Evolutionary conservation across 2,329 filamentous ascomycete species (phyloP).

Genomic region (Rhynchosporium secalis): DNA sequence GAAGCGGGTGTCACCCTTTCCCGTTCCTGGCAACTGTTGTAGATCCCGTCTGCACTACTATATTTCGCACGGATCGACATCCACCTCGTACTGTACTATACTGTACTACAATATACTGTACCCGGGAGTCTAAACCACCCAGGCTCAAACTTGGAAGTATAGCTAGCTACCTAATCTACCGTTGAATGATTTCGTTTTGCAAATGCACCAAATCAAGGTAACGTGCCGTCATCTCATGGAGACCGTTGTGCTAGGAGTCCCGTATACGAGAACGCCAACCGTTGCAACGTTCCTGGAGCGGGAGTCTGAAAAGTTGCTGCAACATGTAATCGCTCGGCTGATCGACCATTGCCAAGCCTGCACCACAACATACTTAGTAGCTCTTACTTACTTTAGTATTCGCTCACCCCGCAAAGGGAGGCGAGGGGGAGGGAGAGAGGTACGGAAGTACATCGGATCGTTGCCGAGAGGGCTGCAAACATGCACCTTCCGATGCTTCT

Average conservation of each 20-base stretch:
- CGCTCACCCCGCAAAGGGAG: neutral
- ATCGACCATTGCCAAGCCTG: neutral
- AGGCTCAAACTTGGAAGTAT: neutral
- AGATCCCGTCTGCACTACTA: too few relatives aligned
- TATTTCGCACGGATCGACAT: too few relatives aligned
- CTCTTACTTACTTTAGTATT: neutral
- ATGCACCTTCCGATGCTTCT: neutral
- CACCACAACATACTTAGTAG: neutral
- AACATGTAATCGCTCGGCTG: neutral
- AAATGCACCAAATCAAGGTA: too few relatives aligned
- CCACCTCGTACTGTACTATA: too few relatives aligned
- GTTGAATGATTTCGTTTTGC: too few relatives aligned
- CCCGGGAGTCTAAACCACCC: neutral
- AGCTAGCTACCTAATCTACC: too few relatives aligned
- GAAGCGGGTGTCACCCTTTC: neutral
- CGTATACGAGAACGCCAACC: neutral
- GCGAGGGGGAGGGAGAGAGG: neutral
- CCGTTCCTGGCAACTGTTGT: too few relatives aligned
- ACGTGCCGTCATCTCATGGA: too few relatives aligned
- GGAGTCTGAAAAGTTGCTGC: neutral
- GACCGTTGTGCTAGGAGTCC: neutral
- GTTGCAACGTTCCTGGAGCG: neutral
- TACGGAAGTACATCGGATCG: neutral
- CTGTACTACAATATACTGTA: too few relatives aligned
- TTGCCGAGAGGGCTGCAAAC: neutral